Base-by-base conservation (phyloP, 371 early-diverging fungal genomes). In the Apophysomyces elegans region DNA sequence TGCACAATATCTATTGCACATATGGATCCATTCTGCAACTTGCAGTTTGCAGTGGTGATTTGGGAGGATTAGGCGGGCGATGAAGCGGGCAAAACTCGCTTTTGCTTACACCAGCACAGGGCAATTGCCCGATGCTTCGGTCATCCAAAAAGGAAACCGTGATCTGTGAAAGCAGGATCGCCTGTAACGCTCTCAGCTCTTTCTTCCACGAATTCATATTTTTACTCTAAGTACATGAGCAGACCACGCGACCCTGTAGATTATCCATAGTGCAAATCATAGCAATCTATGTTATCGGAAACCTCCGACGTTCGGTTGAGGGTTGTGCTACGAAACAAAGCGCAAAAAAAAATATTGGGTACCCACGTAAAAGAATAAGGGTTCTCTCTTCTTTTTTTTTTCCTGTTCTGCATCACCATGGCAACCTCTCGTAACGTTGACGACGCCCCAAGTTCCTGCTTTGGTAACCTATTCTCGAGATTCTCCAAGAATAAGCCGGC, bases 381-480 rank as follows among this genome's bases (percentile, higher is more conserved):
- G 54, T 16, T 50, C 16, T 45, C 32, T 26, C 32, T 26, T 41
- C 13, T 41, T 41, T 41, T 41, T 26, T 50, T 50, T 21, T 26
- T n/a, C n/a, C 21, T 18, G 54, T 21, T 50, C 54, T 21, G 21
- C 54, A 21, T 12, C 21, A 50, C 54, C 21, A 50, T 50, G 54
- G 54, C 21, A 50, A 50, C 32, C 21, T 21, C 54, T 50, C 54
- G 21, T 21, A 50, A 21, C 16, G 21, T 50, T 21, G 60, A 59
- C 39, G 60, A 59, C 41, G 60, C 60, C 41, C 41, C 60, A 9
- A 59, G 35, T 59, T 59, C 60, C 26, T 59, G 69, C 58, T 69
- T 69, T 57, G 69, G 65, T 50, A 61, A 56, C 32, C 37, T 69
- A 11, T 69, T 69, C 46, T 39, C 62, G 13, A 57, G 37, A 13